These are phyloP conservation scores for Clonostachys solani DNA, from an alignment of 2,329 filamentous ascomycete species.

Conservation along the genomic window DNA sequence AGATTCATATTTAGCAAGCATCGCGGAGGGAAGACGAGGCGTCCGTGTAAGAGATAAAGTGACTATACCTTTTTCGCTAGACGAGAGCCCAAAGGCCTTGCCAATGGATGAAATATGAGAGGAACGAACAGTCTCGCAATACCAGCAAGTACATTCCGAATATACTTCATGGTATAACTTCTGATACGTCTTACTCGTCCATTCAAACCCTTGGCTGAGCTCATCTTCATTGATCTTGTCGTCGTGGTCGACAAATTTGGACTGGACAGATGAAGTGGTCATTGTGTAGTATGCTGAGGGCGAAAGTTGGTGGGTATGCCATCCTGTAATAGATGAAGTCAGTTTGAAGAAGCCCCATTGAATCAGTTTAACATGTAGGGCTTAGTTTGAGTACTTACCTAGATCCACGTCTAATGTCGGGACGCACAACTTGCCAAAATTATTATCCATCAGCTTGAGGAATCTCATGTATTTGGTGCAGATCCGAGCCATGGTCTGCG, in stretches of 20 bases:
- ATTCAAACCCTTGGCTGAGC: slow-evolving; percentile 63
- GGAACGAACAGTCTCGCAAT: slow-evolving; percentile 59
- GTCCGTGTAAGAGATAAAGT: no score
- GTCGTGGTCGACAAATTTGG: slow-evolving; percentile 72
- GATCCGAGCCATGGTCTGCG: slow-evolving; percentile 59
- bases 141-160: slow-evolving; percentile 77
- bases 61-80: background rate
- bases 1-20: background rate
- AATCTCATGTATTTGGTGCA: slow-evolving; percentile 64
- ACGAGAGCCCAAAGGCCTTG: slow-evolving; percentile 24
- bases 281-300: slow-evolving; percentile 54
- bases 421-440: slow-evolving; percentile 48
- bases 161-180: slow-evolving; percentile 63
- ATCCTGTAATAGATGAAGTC: slow-evolving; percentile 26
- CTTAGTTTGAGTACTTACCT: slow-evolving; percentile 14
- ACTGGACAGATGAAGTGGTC: slow-evolving; percentile 1
- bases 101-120: slow-evolving; percentile 43
- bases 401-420: slow-evolving; percentile 73
- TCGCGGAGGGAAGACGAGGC: no score
- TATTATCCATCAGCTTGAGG: slow-evolving; percentile 48
- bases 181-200: slow-evolving; percentile 69
- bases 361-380: no score
- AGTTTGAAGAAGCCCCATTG: no score
- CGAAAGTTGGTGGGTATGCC: slow-evolving; percentile 77
- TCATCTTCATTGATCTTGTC: slow-evolving; percentile 73